Evolutionary conservation across 371 early-diverging fungal species (phyloP), one percentile per base, ranked within the genome.

Genomic region (Nematocida ausubeli): DNA sequence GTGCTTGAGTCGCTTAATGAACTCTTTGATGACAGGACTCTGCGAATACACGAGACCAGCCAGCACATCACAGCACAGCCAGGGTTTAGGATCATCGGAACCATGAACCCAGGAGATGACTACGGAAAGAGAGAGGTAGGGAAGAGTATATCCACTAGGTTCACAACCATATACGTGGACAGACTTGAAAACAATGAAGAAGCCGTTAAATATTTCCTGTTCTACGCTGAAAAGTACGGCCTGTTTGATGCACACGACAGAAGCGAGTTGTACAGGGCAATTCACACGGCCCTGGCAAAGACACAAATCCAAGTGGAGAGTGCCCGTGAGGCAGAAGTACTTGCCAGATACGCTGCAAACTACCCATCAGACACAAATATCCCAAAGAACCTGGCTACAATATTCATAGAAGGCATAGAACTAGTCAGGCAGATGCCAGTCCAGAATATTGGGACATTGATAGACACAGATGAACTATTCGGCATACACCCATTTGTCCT

Each of bases 21-120:
- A 81, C 93, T 98, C 0, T 87, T 99, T 3, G 92, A 95, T 1
- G 88, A 90, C 51, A 89, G 95, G 54, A 86, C 90, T 2, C 85
- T 98, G 19, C 91, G 93, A 52, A 86, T 99, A 35, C 92, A 96
- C 16, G 99, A 98, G 86, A 93, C 91, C 73, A 91, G 91, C 58
- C 66, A 62, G n/a, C 90, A 90, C 54, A 86, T 93, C 52, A 84
- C 83, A 57, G 93, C 89, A 2, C 85, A 85, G 30, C 85, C 87
- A 3, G 88, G 89, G 3, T 97, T 98, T 88, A 89, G 90, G 67
- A 93, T 98, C 83, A 85, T 96, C 62, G 98, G 98, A n/a, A 97
- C 98, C 2, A 99, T 99, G 99, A 99, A 99, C 86, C 98, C 98
- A 9, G 95, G 96, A 69, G 95, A 94, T 65, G 98, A 98, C 85